A percentile compares a stretch with the other conserved stretches of the same genome.
These are phyloP conservation scores for Penicillium paradoxum DNA, from an alignment of 495 filamentous ascomycete species.

Conservation along the genomic window DNA sequence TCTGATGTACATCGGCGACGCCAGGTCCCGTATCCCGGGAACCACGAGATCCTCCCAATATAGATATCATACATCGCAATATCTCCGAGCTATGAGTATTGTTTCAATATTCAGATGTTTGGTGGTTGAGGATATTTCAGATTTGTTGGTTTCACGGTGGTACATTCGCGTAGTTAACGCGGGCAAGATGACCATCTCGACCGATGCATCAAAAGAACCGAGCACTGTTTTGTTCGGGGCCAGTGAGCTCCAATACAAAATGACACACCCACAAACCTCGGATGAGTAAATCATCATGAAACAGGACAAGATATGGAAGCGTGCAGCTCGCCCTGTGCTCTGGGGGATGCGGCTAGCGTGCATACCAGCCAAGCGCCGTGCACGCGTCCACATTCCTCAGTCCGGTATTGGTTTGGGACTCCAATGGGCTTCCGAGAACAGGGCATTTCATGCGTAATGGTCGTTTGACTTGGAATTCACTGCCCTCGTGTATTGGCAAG, in stretches of 20 bases:
- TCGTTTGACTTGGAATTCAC: not conserved
- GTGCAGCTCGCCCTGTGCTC: not conserved
- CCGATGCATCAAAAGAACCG: not conserved
- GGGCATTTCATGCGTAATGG: not conserved
- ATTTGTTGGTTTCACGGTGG: too few species aligned
- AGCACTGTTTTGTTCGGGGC: too few species aligned
- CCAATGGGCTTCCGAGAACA: conserved; percentile 1
- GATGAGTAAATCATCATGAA: not conserved
- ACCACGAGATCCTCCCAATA: conserved; percentile 3
- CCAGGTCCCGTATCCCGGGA: conserved; percentile 3
- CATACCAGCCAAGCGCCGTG: conserved; percentile 8
- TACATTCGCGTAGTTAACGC: not conserved
- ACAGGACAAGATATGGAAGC: not conserved
- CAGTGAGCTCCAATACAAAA: too few species aligned
- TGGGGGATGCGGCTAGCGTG: not conserved
- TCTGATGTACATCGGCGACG: conserved; percentile 15
- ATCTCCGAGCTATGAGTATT: not conserved
- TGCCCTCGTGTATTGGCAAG: not conserved
- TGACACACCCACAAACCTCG: too few species aligned
- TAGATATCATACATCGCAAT: not conserved
- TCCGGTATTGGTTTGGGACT: not conserved
- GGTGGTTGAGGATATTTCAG: not conserved
- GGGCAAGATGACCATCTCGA: not conserved
- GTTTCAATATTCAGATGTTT: not conserved
- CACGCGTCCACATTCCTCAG: conserved; percentile 10